phyloP scores from a whole-genome alignment of 805 yeast species.

The Candida ascalaphidarum region DNA sequence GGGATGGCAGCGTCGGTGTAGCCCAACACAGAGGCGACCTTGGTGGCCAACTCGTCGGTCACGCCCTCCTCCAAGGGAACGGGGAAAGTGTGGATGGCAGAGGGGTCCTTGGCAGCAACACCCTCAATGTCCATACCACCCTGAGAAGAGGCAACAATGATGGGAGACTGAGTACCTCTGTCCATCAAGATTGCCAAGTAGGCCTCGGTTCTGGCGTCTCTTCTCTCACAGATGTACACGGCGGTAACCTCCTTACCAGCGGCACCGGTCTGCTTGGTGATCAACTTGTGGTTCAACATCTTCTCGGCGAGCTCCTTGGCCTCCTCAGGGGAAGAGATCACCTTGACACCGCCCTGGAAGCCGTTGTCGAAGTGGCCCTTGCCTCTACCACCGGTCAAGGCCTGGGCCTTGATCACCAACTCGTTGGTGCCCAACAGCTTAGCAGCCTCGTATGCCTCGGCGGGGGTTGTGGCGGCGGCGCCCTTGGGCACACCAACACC shows the following conservation, averaged over 20 bases:
- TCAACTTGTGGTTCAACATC: slow-evolving; percentile 87
- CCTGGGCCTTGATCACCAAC: slow-evolving; percentile 96
- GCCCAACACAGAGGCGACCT: slow-evolving; percentile 75
- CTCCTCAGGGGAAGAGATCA: slow-evolving; percentile 77
- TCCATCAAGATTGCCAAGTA: slow-evolving; percentile 92
- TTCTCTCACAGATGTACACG: slow-evolving; percentile 92
- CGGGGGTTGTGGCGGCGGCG: slow-evolving; percentile 81
- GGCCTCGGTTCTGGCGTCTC: slow-evolving; percentile 89
- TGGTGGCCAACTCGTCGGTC: slow-evolving; percentile 63
- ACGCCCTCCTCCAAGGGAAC: slow-evolving; percentile 75
- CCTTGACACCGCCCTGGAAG: slow-evolving; percentile 91
- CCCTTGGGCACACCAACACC: slow-evolving; percentile 92
- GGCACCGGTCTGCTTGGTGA: slow-evolving; percentile 97
- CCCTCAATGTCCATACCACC: slow-evolving; percentile 99
- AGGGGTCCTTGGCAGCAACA: slow-evolving; percentile 87
- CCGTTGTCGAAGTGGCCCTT: slow-evolving; percentile 97
- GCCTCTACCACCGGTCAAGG: slow-evolving; percentile 99
- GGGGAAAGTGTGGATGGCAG: slow-evolving; percentile 82
- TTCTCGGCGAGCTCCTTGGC: slow-evolving; percentile 78
- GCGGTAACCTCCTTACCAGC: slow-evolving; percentile 96
- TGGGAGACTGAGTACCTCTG: slow-evolving; percentile 82
- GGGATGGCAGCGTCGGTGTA: slow-evolving; percentile 69
- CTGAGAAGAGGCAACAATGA: slow-evolving; percentile 92
- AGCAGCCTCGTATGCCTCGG: slow-evolving; percentile 81
- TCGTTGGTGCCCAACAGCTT: slow-evolving; percentile 66